These are phyloP conservation scores for Metschnikowia lochheadii DNA, from an alignment of 805 yeast genomes.

Conservation along the genomic window DNA sequence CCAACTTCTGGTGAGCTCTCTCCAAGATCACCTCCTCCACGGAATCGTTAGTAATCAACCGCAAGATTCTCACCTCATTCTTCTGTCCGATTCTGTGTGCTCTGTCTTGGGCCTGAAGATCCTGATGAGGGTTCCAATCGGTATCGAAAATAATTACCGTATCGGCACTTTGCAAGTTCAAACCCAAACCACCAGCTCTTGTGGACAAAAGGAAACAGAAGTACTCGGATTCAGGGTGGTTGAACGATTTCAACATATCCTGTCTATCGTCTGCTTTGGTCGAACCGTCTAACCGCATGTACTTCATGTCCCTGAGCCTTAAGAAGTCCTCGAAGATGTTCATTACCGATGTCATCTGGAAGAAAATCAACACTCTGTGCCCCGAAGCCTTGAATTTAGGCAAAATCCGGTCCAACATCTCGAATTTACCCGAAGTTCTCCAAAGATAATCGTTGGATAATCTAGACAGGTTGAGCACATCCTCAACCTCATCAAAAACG, in stretches of 20 bases:
- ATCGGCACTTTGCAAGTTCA: slow-evolving; percentile 83
- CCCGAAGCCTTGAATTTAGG: slow-evolving; percentile 73
- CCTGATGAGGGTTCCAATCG: slow-evolving; percentile 91
- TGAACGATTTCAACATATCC: slow-evolving; percentile 65
- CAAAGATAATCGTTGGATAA: slow-evolving; percentile 65
- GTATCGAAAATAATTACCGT: slow-evolving; percentile 84
- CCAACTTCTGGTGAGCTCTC: slow-evolving; percentile 77
- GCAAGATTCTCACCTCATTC: slow-evolving; percentile 77
- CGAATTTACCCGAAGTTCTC: slow-evolving; percentile 80
- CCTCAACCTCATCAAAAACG: slow-evolving; percentile 80
- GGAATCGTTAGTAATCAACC: slow-evolving; percentile 77
- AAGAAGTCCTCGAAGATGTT: slow-evolving; percentile 84
- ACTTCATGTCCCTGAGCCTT: slow-evolving; percentile 61
- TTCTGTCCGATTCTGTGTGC: slow-evolving; percentile 89
- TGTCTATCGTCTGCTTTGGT: slow-evolving; percentile 85
- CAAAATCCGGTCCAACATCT: slow-evolving; percentile 66
- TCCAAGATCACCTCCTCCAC: slow-evolving; percentile 81
- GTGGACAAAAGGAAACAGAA: slow-evolving; percentile 77
- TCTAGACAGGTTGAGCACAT: slow-evolving; percentile 58
- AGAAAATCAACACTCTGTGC: slow-evolving; percentile 75
- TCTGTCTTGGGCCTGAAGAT: slow-evolving; percentile 86
- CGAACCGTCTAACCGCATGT: slow-evolving; percentile 75
- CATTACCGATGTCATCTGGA: slow-evolving; percentile 90
- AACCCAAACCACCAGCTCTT: slow-evolving; percentile 87
- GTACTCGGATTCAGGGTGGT: slow-evolving; percentile 71